phyloP scores from a whole-genome alignment of 345 rosid species.

The Populus nigra region DNA sequence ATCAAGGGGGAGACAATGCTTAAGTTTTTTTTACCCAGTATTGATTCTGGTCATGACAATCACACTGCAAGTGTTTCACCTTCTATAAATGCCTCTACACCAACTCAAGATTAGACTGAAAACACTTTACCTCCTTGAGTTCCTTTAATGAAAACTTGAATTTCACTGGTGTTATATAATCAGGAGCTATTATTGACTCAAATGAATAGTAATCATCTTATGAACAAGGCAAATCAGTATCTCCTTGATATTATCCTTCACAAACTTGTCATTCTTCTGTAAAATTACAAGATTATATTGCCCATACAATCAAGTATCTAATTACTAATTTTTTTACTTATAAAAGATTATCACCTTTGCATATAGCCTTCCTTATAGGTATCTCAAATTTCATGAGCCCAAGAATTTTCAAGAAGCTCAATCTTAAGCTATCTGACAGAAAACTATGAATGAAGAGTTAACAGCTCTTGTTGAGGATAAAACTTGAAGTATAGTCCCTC shows the following conservation, averaged over 20 bases:
- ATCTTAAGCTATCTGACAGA: neutral
- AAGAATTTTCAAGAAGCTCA: neutral
- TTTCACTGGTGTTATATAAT: no score
- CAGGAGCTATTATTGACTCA: rapidly evolving
- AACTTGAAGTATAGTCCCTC: neutral
- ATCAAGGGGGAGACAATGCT: no score
- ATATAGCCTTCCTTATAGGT: neutral
- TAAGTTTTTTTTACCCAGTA: no score
- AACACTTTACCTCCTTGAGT: no score
- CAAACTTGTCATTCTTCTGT: no score
- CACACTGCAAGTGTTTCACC: no score
- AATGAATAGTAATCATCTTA: no score
- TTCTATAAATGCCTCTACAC: no score
- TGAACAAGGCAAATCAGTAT: rapidly evolving
- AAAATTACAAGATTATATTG: neutral
- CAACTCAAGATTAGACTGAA: no score
- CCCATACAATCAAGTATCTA: neutral
- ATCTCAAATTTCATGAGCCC: neutral
- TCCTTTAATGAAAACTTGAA: no score
- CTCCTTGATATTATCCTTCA: neutral
- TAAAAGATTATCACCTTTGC: neutral
- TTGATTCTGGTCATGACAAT: no score
- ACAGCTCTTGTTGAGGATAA: neutral
- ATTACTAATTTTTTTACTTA: neutral
- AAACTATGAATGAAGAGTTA: neutral